Evolutionary conservation across 441 rosid species (phyloP).

Genomic region (Daphne laureola): DNA sequence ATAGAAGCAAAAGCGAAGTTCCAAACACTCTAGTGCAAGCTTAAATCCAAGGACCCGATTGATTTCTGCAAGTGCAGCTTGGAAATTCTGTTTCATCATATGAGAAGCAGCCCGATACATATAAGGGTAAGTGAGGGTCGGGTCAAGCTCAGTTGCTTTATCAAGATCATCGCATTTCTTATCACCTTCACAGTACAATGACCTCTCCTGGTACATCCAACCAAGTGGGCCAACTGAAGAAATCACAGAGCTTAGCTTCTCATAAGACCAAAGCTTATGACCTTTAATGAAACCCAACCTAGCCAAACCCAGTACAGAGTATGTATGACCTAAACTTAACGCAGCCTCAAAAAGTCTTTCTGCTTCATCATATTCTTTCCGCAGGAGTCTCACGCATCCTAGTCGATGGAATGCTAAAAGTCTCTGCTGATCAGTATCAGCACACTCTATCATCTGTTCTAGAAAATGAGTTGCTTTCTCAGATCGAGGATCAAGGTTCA

Average conservation of each 20-base stretch:
- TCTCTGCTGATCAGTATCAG: constrained; percentile 61
- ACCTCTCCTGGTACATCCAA: constrained; percentile 98
- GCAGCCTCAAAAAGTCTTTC: constrained; percentile 67
- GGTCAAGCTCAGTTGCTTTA: constrained; percentile 80
- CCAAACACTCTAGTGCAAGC: constrained; percentile 88
- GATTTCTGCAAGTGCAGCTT: constrained; percentile 83
- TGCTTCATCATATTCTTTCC: constrained; percentile 81
- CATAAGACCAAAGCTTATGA: constrained; percentile 54
- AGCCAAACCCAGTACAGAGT: constrained; percentile 81
- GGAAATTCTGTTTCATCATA: constrained; percentile 69
- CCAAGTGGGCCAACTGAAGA: constrained; percentile 67
- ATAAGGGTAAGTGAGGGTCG: constrained; percentile 92
- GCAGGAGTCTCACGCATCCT: constrained; percentile 75
- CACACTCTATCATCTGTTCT: constrained; percentile 58
- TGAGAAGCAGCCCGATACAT: constrained; percentile 81
- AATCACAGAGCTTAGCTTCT: constrained; percentile 73
- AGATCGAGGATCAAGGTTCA: constrained; percentile 65
- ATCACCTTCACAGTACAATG: constrained; percentile 69
- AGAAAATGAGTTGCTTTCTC: constrained; percentile 58
- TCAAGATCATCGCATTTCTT: constrained; percentile 76
- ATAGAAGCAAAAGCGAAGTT: constrained; percentile 87
- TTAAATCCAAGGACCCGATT: constrained; percentile 86
- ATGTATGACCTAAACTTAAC: constrained; percentile 61
- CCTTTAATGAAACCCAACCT: constrained; percentile 63
- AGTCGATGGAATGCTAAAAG: constrained; percentile 83